Base-by-base conservation (phyloP, 805 yeast genomes). In the Starmerella floricola region DNA sequence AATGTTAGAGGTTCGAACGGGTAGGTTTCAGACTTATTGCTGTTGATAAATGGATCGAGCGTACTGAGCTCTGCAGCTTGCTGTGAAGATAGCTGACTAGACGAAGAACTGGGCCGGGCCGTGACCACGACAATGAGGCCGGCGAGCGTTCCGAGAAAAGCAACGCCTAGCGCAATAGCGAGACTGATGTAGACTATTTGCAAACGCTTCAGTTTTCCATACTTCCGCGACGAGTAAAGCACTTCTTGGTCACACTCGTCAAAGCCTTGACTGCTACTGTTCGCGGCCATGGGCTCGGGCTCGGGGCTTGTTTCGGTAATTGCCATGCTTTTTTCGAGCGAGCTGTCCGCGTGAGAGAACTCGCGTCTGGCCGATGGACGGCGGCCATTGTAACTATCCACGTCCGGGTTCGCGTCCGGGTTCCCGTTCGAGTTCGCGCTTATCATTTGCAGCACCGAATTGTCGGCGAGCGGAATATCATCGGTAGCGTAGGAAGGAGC, bases 271-370 rank as follows among this genome's bases (percentile, higher is more conserved):
- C 26, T 34, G n/a, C n/a, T n/a, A n/a, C n/a, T n/a, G n/a, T n/a
- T n/a, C n/a, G n/a, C n/a, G n/a, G n/a, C n/a, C n/a, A n/a, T 12
- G 40, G 31, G 10, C 17, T 44, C 47, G 5, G 48, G 45, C 30
- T 45, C 48, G 6, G 48, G 45, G 16, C 38, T 37, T 4, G 45
- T 31, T 6, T 34, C 36, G 5, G 31, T 16, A 5, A 40, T 30
- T 31, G 18, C n/a, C 15, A 18, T 6, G 23, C 35, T 32, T 18
- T 32, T 32, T 12, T 18, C 35, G 15, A 12, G n/a, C 13, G 30
- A 27, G 5, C 15, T 27, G 30, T 13, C 30, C 5, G 30, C 13
- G 15, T 27, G 30, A 6, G 30, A 27, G 15, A 15, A 6, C 26
- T 23, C 26, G 26, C 26, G 10, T 6, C 10, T 23, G 10, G 26